Evolutionary conservation across 345 rosid genomes (phyloP).

Genomic region (Euphorbia tirucalli): DNA sequence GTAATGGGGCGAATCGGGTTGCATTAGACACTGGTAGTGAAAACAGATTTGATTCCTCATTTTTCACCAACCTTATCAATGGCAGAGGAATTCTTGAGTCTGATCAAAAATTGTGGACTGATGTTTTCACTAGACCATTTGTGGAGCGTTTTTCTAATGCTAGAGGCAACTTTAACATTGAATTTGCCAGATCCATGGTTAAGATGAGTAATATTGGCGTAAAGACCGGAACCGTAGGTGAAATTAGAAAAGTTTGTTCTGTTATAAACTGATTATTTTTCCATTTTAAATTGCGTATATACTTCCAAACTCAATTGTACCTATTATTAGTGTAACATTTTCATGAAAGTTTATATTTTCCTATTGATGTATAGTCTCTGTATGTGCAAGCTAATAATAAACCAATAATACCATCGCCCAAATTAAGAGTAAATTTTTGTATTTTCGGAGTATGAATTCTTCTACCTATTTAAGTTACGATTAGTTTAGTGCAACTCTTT

Average conservation of each 20-base stretch:
- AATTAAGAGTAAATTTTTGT: no score
- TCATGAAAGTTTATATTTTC: no score
- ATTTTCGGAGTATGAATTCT: no score
- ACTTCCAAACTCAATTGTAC: no score
- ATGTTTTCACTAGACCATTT: constrained; percentile 32
- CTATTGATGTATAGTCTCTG: no score
- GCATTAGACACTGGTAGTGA: constrained; percentile 47
- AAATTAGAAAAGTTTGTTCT: constrained; percentile 42
- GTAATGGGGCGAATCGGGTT: constrained; percentile 31
- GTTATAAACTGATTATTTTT: constrained; percentile 28
- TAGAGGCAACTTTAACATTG: constrained; percentile 11
- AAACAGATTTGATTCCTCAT: constrained; percentile 46
- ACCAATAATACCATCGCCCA: no score
- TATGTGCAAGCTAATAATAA: no score
- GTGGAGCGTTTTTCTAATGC: constrained; percentile 37
- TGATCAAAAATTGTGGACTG: constrained; percentile 50
- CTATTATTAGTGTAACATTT: no score
- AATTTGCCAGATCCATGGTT: constrained; percentile 43
- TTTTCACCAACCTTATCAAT: constrained; percentile 41
- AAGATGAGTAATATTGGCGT: constrained; percentile 43
- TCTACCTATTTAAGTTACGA: no score
- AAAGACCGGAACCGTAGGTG: constrained; percentile 38
- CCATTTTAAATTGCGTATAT: no score
- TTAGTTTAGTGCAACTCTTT: no score
- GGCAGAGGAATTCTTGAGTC: constrained; percentile 54